Evolutionary conservation across 768 basidiomycete genomes (phyloP), one percentile per base, ranked within the genome.

Genomic region (Royoungia palumana): DNA sequence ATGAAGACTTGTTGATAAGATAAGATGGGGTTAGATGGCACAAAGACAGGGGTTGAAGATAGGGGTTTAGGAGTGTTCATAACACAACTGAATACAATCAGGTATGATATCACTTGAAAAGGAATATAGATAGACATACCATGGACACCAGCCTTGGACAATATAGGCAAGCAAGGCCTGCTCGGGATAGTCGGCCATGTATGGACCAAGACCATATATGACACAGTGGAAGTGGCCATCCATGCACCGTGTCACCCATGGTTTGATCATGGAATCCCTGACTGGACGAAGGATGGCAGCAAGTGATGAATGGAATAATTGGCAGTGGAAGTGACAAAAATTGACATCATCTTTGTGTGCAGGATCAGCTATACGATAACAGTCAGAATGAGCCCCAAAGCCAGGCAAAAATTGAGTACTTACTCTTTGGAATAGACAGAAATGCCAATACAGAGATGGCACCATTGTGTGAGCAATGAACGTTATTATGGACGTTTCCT

Each of bases 341-440:
- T 41, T 25, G 11, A 4, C 5, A n/a, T 38, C 8, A 28, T 37
- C 28, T 17, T 36, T 35, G 11, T 44, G 21, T 1, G 35, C 35
- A 3, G 21, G 22, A 25, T 35, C 10, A n/a, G 42, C 42, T 44
- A 19, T 21, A 12, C 10, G 14, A 35, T 5, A 4, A n/a, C n/a
- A 16, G 27, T 32, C 1, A 43, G 19, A 16, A 35, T 4, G 3
- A 19, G 19, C 6, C 7, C 5, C 6, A 0, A 11, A 41, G 16
- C 13, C 5, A 41, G 27, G 19, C n/a, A 10, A 20, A 41, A 14
- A 5, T 27, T 30, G 14, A 6, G 17, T 16, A 41, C 49, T 17
- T 40, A 50, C 67, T 47, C 57, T 70, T 67, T 5, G 63, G 60
- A 37, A 71, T 67, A 1, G 61, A 47, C 3, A 70, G 56, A 42